Conservation (phyloP, 2,329 filamentous ascomycete genomes). For the Nemania diffusa region DNA sequence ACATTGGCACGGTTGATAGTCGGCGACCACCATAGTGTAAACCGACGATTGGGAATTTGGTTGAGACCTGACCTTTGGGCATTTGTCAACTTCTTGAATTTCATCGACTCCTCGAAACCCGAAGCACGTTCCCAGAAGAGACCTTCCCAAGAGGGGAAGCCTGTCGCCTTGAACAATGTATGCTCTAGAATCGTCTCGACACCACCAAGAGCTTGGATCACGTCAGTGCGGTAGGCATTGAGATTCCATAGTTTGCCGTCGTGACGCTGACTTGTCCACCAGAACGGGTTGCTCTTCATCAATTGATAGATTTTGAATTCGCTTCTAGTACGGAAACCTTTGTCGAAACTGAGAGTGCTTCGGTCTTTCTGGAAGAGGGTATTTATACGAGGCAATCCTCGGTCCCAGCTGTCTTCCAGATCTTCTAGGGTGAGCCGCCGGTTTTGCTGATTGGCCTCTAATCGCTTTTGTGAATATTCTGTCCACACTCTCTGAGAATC, state of each 20-base stretch:
- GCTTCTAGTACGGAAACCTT: constrained; percentile 92
- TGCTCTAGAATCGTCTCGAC: constrained; percentile 98
- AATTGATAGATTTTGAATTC: constrained; percentile 99
- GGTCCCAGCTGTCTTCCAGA: constrained; percentile 97
- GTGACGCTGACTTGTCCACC: constrained; percentile 98
- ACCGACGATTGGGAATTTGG: constrained; percentile 98
- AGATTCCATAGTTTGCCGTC: constrained; percentile 98
- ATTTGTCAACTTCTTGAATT: constrained; percentile 99
- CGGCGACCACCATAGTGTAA: constrained; percentile 96
- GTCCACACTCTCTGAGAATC: constrained; percentile 99
- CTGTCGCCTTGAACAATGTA: constrained; percentile 95
- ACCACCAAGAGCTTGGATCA: constrained; percentile 94
- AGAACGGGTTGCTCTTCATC: constrained; percentile 99
- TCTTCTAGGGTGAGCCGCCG: constrained; percentile 93
- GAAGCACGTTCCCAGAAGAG: constrained; percentile 80
- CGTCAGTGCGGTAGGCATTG: constrained; percentile 94
- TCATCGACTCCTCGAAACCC: constrained; percentile 77
- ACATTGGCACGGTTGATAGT: constrained; percentile 97
- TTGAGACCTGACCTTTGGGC: constrained; percentile 96
- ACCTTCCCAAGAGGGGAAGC: constrained; percentile 97
- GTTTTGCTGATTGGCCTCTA: constrained; percentile 98
- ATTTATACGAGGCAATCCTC: constrained; percentile 96
- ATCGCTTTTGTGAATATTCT: constrained; percentile 96
- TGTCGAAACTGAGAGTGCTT: constrained; percentile 97
- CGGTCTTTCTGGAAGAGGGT: constrained; percentile 98